phyloP scores from a whole-genome alignment of 2,329 filamentous ascomycete species.

The Rhynchosporium secalis region DNA sequence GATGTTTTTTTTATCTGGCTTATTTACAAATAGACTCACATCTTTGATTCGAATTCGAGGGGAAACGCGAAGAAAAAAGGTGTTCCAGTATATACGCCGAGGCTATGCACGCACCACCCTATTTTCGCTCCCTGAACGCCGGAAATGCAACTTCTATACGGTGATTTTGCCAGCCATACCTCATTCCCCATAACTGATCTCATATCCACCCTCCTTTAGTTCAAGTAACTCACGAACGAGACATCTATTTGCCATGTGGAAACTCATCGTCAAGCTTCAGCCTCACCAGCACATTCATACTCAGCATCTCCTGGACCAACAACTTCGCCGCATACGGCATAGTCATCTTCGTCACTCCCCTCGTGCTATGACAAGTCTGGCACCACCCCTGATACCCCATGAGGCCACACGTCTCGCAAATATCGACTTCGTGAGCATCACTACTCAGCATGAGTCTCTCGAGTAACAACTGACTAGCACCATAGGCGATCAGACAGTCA shows the following conservation, averaged over 20 bases:
- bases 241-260: conserved; percentile 47
- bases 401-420: conserved; percentile 90
- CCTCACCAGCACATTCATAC: conserved; percentile 97
- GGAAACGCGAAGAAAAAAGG: neutral
- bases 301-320: conserved; percentile 91
- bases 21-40: neutral
- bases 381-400: conserved; percentile 97
- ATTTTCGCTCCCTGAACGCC: neutral
- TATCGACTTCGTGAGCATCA: conserved; percentile 86
- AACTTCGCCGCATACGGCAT: conserved; percentile 98
- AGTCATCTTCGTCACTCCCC: conserved; percentile 85
- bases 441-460: conserved; percentile 94
- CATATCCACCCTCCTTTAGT: neutral
- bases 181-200: neutral
- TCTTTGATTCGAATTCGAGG: neutral
- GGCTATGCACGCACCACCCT: conserved; percentile 1
- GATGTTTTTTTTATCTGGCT: too few relatives aligned
- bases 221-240: neutral
- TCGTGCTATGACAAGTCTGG: conserved; percentile 83
- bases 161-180: neutral
- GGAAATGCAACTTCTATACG: conserved; percentile 7
- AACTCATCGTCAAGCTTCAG: conserved; percentile 94
- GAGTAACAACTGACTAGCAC: conserved; percentile 85
- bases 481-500: conserved; percentile 96
- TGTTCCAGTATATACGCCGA: neutral